phyloP scores from a whole-genome alignment of 164 flowering plant species.

The Platanus orientalis region DNA sequence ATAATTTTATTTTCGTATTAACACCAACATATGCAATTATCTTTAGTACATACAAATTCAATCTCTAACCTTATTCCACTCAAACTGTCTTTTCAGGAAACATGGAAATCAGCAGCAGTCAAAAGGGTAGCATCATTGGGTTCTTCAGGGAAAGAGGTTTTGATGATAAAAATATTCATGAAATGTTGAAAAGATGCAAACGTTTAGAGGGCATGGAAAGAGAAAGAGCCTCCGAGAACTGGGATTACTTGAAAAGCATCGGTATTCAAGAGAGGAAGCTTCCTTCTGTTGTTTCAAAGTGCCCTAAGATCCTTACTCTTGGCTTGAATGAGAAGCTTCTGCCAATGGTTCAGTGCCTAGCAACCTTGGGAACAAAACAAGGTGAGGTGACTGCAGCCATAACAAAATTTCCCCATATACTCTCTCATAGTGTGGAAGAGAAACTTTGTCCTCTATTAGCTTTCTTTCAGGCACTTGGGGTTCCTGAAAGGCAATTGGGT shows the following conservation, averaged over 20 bases:
- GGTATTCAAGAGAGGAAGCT: constrained; percentile 85
- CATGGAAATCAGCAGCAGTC: constrained; percentile 43
- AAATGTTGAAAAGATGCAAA: constrained; percentile 78
- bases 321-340: constrained; percentile 70
- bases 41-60: background rate
- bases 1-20: background rate
- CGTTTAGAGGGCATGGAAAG: constrained; percentile 45
- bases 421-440: constrained; percentile 85
- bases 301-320: constrained; percentile 80
- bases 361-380: constrained; percentile 64
- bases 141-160: constrained; percentile 89
- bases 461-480: constrained; percentile 77
- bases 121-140: constrained; percentile 51
- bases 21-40: no score
- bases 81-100: constrained; percentile 13
- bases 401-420: constrained; percentile 71
- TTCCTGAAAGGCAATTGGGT: constrained; percentile 71
- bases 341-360: constrained; percentile 82
- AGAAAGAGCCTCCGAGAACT: constrained; percentile 69
- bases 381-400: constrained; percentile 69
- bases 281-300: constrained; percentile 62
- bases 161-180: constrained; percentile 54
- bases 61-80: background rate
- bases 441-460: constrained; percentile 92
- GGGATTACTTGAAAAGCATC: constrained; percentile 73